phyloP scores from a whole-genome alignment of 148 eudicot genomes.

The Amaranthus palmeri region DNA sequence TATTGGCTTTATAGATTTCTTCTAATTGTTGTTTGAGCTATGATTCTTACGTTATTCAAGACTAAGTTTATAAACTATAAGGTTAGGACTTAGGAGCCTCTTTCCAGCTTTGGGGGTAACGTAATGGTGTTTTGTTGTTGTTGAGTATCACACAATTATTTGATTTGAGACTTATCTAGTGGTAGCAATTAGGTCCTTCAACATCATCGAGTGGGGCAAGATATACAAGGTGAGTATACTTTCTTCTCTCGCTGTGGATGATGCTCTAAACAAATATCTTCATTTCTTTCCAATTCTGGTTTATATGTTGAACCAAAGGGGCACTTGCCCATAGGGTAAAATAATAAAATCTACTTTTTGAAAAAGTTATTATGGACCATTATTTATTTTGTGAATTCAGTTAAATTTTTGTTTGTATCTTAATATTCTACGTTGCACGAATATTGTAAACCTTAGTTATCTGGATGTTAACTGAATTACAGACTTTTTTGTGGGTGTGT shows the following conservation, averaged over 20 bases:
- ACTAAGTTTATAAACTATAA: too few species aligned
- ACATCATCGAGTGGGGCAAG: conserved; percentile 62
- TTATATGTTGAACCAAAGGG: background rate
- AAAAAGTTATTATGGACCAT: background rate
- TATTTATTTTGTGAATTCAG: background rate
- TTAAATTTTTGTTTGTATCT: background rate
- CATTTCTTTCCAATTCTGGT: background rate
- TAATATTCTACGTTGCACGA: background rate
- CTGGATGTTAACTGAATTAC: background rate
- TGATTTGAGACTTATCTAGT: conserved; percentile 26
- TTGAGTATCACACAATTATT: conserved; percentile 6
- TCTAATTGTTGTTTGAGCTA: too few species aligned
- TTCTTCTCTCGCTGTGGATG: background rate
- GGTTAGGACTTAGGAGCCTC: too few species aligned
- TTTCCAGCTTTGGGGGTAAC: too few species aligned
- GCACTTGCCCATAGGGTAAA: background rate
- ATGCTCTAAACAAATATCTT: background rate
- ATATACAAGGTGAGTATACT: conserved; percentile 65
- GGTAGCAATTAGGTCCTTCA: conserved; percentile 82
- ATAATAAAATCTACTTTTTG: background rate
- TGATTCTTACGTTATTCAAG: too few species aligned
- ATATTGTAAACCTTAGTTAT: background rate
- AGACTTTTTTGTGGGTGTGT: background rate
- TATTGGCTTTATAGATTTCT: too few species aligned
- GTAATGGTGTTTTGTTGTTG: background rate